phyloP scores from a whole-genome alignment of 2,329 filamentous ascomycete species.

The Phaeophleospora eucalypticola region DNA sequence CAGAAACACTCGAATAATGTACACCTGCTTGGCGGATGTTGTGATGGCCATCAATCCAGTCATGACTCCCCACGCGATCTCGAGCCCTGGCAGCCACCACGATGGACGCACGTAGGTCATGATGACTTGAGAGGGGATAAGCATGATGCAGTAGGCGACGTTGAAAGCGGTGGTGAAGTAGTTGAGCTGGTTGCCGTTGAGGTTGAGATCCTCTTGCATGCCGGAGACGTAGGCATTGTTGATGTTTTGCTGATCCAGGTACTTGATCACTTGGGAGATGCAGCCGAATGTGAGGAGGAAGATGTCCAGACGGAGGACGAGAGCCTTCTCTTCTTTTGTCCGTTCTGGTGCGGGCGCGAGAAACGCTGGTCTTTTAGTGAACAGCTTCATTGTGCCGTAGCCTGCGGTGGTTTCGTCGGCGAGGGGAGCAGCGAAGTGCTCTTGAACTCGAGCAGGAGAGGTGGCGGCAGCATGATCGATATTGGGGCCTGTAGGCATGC shows the following conservation, averaged over 20 bases:
- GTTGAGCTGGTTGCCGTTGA: conserved; percentile 28
- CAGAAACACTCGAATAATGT: conserved; percentile 27
- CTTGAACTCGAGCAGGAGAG: background rate
- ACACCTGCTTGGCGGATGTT: conserved; percentile 25
- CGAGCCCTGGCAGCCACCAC: conserved; percentile 30
- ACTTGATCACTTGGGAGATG: conserved; percentile 37
- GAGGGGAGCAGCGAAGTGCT: background rate
- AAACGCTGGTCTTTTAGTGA: conserved; percentile 14
- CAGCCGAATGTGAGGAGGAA: conserved; percentile 41
- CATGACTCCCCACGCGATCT: conserved; percentile 26
- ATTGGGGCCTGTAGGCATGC: background rate
- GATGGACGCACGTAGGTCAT: conserved; percentile 36
- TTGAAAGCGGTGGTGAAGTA: conserved; percentile 41
- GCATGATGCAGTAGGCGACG: conserved; percentile 38
- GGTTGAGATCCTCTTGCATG: conserved; percentile 27
- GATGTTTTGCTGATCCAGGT: conserved; percentile 29
- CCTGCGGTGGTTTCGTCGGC: background rate
- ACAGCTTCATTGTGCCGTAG: conserved; percentile 11
- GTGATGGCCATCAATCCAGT: conserved; percentile 31
- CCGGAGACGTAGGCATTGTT: conserved; percentile 23
- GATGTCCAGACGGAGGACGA: conserved; percentile 37
- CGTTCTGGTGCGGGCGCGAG: conserved; percentile 19
- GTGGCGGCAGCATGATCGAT: too few species aligned
- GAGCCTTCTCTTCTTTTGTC: conserved; percentile 33
- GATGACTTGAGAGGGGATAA: conserved; percentile 39